Percentiles rank a stretch among this genome's conserved stretches.
Conservation (phyloP, 1,284 basidiomycete species). For the Leccinum griseonigrum region DNA sequence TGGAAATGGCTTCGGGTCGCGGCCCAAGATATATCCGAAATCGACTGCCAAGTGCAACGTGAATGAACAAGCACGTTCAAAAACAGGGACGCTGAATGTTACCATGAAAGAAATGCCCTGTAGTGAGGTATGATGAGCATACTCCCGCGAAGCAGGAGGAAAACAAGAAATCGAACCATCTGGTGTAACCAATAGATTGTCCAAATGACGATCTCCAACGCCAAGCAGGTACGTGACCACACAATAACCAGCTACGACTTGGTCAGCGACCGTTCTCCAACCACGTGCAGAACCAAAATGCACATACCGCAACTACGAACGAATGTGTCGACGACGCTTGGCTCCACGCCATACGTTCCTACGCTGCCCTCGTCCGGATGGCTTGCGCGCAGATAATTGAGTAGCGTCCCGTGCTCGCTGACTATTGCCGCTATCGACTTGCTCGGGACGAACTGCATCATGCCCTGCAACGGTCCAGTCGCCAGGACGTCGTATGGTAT, state of each 20-base stretch:
- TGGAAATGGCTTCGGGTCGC: constrained; percentile 97
- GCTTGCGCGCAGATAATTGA: constrained; percentile 84
- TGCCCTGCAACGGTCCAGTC: constrained; percentile 89
- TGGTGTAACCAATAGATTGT: constrained; percentile 91
- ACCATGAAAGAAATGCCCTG: constrained; percentile 87
- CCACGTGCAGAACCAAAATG: not conserved
- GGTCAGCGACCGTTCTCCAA: constrained; percentile 8
- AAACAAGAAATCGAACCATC: constrained; percentile 64
- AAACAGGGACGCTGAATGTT: not conserved
- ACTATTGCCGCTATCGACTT: constrained; percentile 94
- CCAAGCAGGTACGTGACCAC: constrained; percentile 97
- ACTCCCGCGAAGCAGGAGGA: not conserved
- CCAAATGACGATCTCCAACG: constrained; percentile 96
- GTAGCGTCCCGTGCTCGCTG: constrained; percentile 86
- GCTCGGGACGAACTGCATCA: constrained; percentile 95
- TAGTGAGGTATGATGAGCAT: constrained; percentile 3
- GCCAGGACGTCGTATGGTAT: constrained; percentile 94
- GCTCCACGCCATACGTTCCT: constrained; percentile 90
- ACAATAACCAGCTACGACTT: constrained; percentile 85
- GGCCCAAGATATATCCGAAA: constrained; percentile 97
- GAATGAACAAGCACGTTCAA: constrained; percentile 11
- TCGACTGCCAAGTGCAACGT: constrained; percentile 63
- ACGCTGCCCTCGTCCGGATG: constrained; percentile 91
- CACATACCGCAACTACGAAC: constrained; percentile 92
- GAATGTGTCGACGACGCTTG: constrained; percentile 93